Evolutionary conservation across 1,284 basidiomycete genomes (phyloP).

Genomic region (Ustilago tritici): DNA sequence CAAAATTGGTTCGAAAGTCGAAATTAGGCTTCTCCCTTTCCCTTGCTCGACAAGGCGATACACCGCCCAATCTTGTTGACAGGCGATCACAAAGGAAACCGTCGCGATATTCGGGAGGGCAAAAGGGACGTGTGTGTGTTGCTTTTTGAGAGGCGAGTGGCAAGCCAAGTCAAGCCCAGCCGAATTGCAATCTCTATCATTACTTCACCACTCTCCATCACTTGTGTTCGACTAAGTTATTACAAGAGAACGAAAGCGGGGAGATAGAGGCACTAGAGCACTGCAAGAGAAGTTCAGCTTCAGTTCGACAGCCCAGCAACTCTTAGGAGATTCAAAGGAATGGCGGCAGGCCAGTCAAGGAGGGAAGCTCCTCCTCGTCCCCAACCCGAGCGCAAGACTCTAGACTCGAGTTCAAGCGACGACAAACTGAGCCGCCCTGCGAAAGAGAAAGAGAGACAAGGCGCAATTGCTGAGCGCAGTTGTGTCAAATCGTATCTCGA

Average conservation of each 20-base stretch:
- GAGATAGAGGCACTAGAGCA: background rate
- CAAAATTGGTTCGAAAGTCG: conserved; percentile 4
- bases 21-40: conserved; percentile 5
- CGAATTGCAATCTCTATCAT: background rate
- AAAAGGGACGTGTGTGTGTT: background rate
- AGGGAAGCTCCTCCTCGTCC: background rate
- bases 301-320: background rate
- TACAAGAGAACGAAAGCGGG: background rate
- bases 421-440: background rate
- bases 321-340: background rate
- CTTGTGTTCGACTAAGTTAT: background rate
- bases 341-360: conserved; percentile 2
- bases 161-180: background rate
- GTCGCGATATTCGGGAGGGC: background rate
- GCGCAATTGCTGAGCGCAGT: conserved; percentile 9
- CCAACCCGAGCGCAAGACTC: background rate
- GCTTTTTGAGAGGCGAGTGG: background rate
- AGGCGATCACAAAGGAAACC: background rate
- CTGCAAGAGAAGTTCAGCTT: background rate
- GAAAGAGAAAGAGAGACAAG: background rate
- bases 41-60: background rate
- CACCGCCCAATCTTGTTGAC: background rate
- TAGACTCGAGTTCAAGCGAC: background rate
- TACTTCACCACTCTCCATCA: background rate
- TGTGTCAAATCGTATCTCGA: conserved; percentile 3